Evolutionary conservation across 2,329 filamentous ascomycete species (phyloP), one percentile per base, ranked within the genome.

Genomic region (Monosporascus sp.): DNA sequence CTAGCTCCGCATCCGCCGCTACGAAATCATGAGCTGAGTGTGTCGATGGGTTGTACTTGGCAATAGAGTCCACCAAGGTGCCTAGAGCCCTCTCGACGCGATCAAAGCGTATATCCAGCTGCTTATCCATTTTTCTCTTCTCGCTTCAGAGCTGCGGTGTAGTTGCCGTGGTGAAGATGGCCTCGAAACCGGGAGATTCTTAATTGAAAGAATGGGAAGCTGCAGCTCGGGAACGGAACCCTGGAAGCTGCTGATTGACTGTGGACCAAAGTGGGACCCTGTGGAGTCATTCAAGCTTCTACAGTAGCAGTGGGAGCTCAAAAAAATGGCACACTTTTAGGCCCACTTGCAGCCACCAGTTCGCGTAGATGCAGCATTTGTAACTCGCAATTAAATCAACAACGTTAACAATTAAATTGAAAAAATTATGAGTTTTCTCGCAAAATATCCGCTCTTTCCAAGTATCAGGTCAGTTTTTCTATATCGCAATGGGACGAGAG

Each of bases 31-130:
- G 75, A 6, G 87, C 88, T 26, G 86, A 82, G 37, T 77, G 71
- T 5, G 81, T 74, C 7, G 87, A 89, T 0, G 90, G 89, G 63
- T 91, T 90, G 72, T 92, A 93, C 59, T 90, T 88, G 6, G 88
- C 80, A 57, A 95, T 87, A 0, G 89, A 92, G 67, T 91, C 88
- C 61, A 91, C 86, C 37, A 95, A 76, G 27, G 76, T 83, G 14
- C 81, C 79, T 20, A 95, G 75, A 1, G 84, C 82, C 63, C 80
- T 82, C 62, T 88, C 86, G 31, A 89, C 74, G 48, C 83, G 81
- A 65, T 86, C 82, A 55, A 89, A 87, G 62, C 80, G 82, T 46
- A 65, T 67, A 58, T 87, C 82, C 7, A 89, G 77, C 48, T 79
- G 72, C 47, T 77, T 77, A 59, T 89, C 81, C 86, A 89, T 89